Evolutionary conservation across 148 eudicot genomes (phyloP), one percentile per base, ranked within the genome.

Genomic region (Vaccinium macrocarpon): DNA sequence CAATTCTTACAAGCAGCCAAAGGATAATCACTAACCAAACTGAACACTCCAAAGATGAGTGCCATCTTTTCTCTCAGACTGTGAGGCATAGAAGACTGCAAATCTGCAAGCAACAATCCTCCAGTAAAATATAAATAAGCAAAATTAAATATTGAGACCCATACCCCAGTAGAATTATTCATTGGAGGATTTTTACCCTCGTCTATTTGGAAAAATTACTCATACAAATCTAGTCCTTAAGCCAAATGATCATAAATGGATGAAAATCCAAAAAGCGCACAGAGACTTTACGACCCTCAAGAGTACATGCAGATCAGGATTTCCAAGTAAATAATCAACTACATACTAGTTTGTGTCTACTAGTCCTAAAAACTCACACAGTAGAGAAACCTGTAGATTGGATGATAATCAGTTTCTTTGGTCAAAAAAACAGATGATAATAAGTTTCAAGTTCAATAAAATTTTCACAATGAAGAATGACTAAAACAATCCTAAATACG

Each of bases 41-140:
- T 32, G 35, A 32, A 78, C 13, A 84, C 86, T 48, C 57, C 89
- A 82, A 82, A 86, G 88, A 64, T 84, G 92, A 84, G 91, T 77
- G 82, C 87, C 90, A 82, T 86, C 90, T 89, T 86, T n/a, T n/a
- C n/a, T n/a, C n/a, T n/a, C n/a, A n/a, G n/a, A n/a, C n/a, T n/a
- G n/a, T n/a, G n/a, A n/a, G 35, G 35, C 35, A 32, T 32, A 32
- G 87, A 80, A 83, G 90, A 64, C 82, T 83, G 90, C 79, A 83
- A 82, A 86, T 87, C 93, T 91, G 86, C 79, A 88, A 53, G 82
- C 80, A 66, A 64, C 2, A 12, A 15, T 55, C 5, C 5, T 9
- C 79, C 4, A 11, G 48, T 75, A 19, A 83, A 78, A 52, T 5
- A 50, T 0, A n/a, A 64, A 50, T 0, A n/a, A 64, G 14, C 14